Percentiles rank a stretch among this genome's conserved stretches.
Conservation (phyloP, 1,284 basidiomycete genomes). For the Lentinula novae-zelandiae region DNA sequence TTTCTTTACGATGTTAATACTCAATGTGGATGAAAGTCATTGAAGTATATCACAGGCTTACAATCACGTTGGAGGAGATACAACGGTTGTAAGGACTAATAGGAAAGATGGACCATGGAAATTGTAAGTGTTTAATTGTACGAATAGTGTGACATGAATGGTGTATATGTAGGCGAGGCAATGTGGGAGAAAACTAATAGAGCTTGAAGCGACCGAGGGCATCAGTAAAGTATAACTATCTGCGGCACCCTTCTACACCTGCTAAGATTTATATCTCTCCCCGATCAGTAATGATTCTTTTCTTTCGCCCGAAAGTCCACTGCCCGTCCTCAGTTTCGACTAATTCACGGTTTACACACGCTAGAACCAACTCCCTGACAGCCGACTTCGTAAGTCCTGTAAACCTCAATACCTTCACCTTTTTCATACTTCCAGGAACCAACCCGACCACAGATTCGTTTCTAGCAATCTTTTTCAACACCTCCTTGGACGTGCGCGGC, state of each 20-base stretch:
- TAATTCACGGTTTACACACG: slow-evolving; percentile 2
- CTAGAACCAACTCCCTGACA: background rate
- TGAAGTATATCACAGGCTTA: background rate
- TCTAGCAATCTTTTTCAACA: background rate
- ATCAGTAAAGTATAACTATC: no score
- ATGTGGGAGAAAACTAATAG: no score
- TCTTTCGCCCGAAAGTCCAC: background rate
- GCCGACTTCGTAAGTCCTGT: background rate
- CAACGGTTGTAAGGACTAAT: no score
- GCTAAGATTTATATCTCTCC: no score
- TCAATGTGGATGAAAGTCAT: slow-evolving; percentile 28
- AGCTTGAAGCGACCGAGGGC: no score
- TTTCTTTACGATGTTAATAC: slow-evolving; percentile 31
- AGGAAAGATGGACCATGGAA: no score
- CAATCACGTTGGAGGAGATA: no score
- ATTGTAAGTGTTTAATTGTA: no score
- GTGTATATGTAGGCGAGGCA: no score
- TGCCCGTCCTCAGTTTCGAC: background rate
- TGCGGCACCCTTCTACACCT: background rate
- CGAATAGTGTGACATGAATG: no score
- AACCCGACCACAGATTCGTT: background rate
- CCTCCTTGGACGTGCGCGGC: background rate
- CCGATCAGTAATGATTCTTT: no score
- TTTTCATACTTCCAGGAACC: background rate
- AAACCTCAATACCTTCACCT: background rate